Percentiles rank a stretch among this genome's conserved stretches.
phyloP scores from a whole-genome alignment of 2,329 filamentous ascomycete species.

The Xylariaceae sp. region DNA sequence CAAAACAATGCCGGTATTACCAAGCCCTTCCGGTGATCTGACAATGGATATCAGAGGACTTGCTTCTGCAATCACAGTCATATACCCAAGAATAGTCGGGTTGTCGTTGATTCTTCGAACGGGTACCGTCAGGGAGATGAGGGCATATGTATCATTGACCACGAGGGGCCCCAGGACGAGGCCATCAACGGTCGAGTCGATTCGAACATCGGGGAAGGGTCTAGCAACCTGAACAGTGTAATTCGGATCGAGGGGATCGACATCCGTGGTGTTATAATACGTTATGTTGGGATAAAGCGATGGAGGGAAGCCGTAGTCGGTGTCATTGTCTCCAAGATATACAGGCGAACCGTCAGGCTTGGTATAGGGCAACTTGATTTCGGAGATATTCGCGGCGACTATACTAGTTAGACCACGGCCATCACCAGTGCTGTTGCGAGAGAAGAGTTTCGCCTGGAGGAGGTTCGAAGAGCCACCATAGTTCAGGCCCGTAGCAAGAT shows the following conservation, averaged over 20 bases:
- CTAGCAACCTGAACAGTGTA: conserved; percentile 42
- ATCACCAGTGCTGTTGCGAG: conserved; percentile 59
- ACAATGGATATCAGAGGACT: conserved; percentile 59
- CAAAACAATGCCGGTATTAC: conserved; percentile 64
- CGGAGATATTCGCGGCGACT: conserved; percentile 47
- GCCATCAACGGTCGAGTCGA: conserved; percentile 46
- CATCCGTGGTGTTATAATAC: conserved; percentile 46
- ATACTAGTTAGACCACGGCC: conserved; percentile 57
- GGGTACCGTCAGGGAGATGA: conserved; percentile 78
- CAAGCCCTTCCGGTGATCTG: conserved; percentile 64
- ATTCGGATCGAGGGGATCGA: conserved; percentile 38
- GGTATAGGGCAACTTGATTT: conserved; percentile 60
- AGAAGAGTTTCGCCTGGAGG: conserved; percentile 70
- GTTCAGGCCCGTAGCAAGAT: conserved; percentile 67
- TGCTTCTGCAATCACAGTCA: conserved; percentile 74
- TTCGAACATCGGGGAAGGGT: conserved; percentile 47
- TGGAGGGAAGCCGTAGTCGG: conserved; percentile 61
- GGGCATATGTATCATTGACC: conserved; percentile 67
- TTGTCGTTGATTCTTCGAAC: conserved; percentile 63
- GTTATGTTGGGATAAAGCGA: conserved; percentile 76
- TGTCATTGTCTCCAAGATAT: conserved; percentile 51
- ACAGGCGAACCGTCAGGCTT: conserved; percentile 55
- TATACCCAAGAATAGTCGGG: conserved; percentile 70
- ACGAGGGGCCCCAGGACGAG: conserved; percentile 74
- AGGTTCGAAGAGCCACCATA: conserved; percentile 50